These are phyloP conservation scores for Agastache rugosa DNA, from an alignment of 257 asterid species.

Conservation along the genomic window DNA sequence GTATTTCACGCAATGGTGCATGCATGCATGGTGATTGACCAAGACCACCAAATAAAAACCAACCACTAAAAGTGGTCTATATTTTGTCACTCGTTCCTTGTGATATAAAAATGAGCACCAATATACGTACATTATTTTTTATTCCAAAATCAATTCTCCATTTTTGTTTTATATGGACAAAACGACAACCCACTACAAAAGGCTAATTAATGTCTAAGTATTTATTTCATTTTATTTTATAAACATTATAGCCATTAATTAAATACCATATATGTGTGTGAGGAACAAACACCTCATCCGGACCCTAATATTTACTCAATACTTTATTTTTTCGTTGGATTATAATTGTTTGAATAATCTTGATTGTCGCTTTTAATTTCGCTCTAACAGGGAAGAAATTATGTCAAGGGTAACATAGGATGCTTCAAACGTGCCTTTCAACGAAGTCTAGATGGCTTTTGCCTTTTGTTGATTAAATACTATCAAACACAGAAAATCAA, in stretches of 20 bases:
- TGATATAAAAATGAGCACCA: conserved; percentile 19
- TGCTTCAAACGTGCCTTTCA: conserved; percentile 51
- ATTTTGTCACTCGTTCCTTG: conserved; percentile 26
- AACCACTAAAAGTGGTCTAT: conserved; percentile 49
- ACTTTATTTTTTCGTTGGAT: neutral
- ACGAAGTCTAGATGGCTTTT: conserved; percentile 43
- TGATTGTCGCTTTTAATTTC: neutral
- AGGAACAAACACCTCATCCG: neutral
- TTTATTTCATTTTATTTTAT: neutral
- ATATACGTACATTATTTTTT: conserved; percentile 4
- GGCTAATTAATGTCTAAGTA: conserved; percentile 11
- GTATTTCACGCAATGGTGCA: conserved; percentile 41
- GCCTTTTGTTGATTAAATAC: conserved; percentile 42
- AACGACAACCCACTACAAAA: conserved; percentile 54
- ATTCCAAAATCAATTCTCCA: conserved; percentile 18
- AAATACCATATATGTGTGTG: neutral
- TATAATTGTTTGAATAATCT: neutral
- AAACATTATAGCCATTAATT: neutral
- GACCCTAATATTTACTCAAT: no score
- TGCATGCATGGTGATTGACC: conserved; percentile 49
- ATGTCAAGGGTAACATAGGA: conserved; percentile 47
- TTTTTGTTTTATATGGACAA: conserved; percentile 41
- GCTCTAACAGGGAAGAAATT: conserved; percentile 25
- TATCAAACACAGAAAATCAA: conserved; percentile 35
- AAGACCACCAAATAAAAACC: conserved; percentile 42